Evolutionary conservation across 129 eudicot genomes (phyloP), one percentile per base, ranked within the genome.

Genomic region (Deinandra increscens): DNA sequence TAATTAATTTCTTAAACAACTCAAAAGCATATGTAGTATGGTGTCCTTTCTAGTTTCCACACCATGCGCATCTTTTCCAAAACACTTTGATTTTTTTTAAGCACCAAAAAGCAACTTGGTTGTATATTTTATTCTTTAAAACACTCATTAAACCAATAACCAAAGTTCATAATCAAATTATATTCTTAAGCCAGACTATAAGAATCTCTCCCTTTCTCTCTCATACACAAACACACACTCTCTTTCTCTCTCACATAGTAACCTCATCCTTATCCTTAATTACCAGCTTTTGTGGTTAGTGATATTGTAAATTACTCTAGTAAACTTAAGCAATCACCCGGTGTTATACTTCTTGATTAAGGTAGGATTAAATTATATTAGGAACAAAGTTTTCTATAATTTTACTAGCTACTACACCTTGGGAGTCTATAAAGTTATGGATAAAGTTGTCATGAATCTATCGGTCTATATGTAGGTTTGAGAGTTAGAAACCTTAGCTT

Each of bases 181-280:
- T 72, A 72, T 59, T 64, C 58, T 56, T 46, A 59, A 48, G 63
- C 77, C 82, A 80, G 78, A 62, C 64, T 64, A 73, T 19, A 69
- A 63, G 77, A 75, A 62, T 82, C 83, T 70, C 75, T 48, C 78
- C 8, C 74, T 37, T 29, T 50, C 78, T 68, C 49, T 66, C 71
- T 66, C 43, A 26, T 3, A 26, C 31, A 26, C 31, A 26, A n/a
- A 13, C 71, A 26, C 70, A 11, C 14, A 7, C 33, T 59, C 66
- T 70, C 56, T 58, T 68, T 54, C 42, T 9, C 73, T 7, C 75
- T 31, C 51, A 75, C 68, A 31, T 63, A 45, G 22, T 59, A 50
- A 39, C 60, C 64, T 60, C 78, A 71, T 83, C 84, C 87, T 79
- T 83, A 83, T 83, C 87, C 82, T 60, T 61, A 44, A 62, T 78